Evolutionary conservation across 305 asterid genomes (phyloP).

Genomic region (Stenogyne calaminthoides): DNA sequence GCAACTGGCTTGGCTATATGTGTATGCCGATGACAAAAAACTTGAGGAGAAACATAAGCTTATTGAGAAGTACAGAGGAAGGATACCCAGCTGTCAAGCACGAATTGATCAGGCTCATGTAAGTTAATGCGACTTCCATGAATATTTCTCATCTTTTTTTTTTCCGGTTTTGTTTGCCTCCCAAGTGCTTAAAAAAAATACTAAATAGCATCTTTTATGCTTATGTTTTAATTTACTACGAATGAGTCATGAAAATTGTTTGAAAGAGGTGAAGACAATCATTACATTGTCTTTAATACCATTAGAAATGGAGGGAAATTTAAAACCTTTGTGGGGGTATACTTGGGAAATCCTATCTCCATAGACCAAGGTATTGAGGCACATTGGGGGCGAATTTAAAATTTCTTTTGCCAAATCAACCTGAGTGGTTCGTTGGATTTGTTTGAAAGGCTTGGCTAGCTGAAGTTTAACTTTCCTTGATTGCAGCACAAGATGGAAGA

Average conservation of each 20-base stretch:
- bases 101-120: constrained; percentile 70
- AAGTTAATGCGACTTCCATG: constrained; percentile 31
- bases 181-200: constrained; percentile 11
- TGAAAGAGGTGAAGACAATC: constrained; percentile 10
- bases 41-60: constrained; percentile 50
- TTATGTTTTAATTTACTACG: background rate
- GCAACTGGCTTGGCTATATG: constrained; percentile 95
- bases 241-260: constrained; percentile 14
- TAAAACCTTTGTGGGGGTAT: constrained; percentile 19
- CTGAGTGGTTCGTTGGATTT: background rate
- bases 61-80: constrained; percentile 62
- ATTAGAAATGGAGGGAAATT: constrained; percentile 11
- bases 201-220: background rate
- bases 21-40: constrained; percentile 68
- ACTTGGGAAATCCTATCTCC: background rate
- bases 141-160: background rate
- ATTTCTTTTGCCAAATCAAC: constrained; percentile 24
- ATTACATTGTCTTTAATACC: constrained; percentile 6
- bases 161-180: background rate
- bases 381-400: background rate
- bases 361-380: constrained; percentile 4
- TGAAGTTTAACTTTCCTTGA: constrained; percentile 31
- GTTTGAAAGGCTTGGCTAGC: constrained; percentile 27
- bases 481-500: constrained; percentile 69
- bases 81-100: constrained; percentile 70